Evolutionary conservation across 805 yeast species (phyloP), one percentile per base, ranked within the genome.

Genomic region (Groenewaldozyma salmanticensis): DNA sequence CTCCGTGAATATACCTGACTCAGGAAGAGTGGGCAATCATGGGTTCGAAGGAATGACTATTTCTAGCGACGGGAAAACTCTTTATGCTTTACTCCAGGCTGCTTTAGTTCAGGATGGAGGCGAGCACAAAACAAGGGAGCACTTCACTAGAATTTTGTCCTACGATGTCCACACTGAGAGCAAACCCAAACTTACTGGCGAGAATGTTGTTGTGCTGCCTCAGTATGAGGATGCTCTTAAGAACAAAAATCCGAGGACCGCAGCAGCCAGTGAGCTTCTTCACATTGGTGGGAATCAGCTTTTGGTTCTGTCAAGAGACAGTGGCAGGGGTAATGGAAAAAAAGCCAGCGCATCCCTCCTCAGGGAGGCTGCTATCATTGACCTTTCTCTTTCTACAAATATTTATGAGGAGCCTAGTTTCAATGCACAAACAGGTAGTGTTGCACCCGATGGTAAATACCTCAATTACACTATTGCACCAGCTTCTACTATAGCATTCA

Each of bases 81-180:
- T 45, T 27, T 45, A 37, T 29, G 46, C 44, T 7, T 21, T 42
- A 19, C 32, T 45, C 11, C 49, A 45, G 27, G 43, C 44, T 21
- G 49, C 49, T 1, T 27, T 42, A 6, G 49, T 42, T 11, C 49
- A 45, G 31, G 49, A 45, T 27, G 49, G 49, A 16, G 49, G 49
- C 7, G 40, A 42, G 18, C 49, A 45, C 27, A 40, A 43, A 24
- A 42, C 49, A n/a, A 21, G 49, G 37, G 46, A 45, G 24, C 37
- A 42, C 38, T 42, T 35, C 44, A 42, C 46, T 20, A 36, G 49
- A 18, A 39, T 45, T 16, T 18, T 42, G 20, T 20, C 38, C 18
- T 45, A 42, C 31, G 46, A 45, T 33, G 19, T 45, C 17, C 17
- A 39, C 15, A 37, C 37, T 29, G 18, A 33, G n/a, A 9, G 18